These are phyloP conservation scores for Scytalidium lignicola DNA, from an alignment of 2,329 filamentous ascomycete species.

Conservation along the genomic window DNA sequence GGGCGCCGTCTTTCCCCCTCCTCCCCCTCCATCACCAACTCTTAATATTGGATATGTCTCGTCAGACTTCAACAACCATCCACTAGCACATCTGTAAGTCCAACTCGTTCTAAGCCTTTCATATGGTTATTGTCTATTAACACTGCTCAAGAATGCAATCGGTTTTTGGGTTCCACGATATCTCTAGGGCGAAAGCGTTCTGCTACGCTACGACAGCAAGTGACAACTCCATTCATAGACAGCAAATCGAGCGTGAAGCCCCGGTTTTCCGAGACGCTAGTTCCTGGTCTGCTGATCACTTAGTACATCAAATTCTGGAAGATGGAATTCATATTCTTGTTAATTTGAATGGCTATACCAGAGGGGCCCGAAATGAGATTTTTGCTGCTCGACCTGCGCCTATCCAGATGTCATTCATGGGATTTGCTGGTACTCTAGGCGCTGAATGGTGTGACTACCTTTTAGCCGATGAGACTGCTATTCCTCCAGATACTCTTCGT, in stretches of 20 bases:
- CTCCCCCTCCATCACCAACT: slow-evolving; percentile 71
- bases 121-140: background rate
- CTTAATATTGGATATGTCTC: slow-evolving; percentile 96
- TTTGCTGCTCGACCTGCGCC: slow-evolving; percentile 93
- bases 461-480: slow-evolving; percentile 80
- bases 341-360: slow-evolving; percentile 96
- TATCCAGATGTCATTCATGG: slow-evolving; percentile 99
- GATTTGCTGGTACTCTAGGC: slow-evolving; percentile 90
- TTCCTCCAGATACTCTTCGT: slow-evolving; percentile 75
- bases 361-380: slow-evolving; percentile 93
- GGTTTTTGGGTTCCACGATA: slow-evolving; percentile 87
- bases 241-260: slow-evolving; percentile 88
- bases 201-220: slow-evolving; percentile 95
- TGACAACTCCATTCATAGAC: slow-evolving; percentile 81
- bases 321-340: slow-evolving; percentile 93
- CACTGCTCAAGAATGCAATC: slow-evolving; percentile 72
- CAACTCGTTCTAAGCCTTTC: background rate
- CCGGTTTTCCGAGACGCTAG: slow-evolving; percentile 89
- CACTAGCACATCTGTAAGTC: slow-evolving; percentile 76
- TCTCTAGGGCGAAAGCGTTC: slow-evolving; percentile 69
- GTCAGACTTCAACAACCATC: slow-evolving; percentile 98
- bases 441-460: slow-evolving; percentile 99
- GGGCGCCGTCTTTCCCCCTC: slow-evolving; percentile 74
- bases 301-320: slow-evolving; percentile 79
- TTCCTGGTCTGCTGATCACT: slow-evolving; percentile 74